Percentiles rank a stretch among this genome's conserved stretches.
Conservation (phyloP, 495 filamentous ascomycete genomes). For the Penicillium robsamsonii region DNA sequence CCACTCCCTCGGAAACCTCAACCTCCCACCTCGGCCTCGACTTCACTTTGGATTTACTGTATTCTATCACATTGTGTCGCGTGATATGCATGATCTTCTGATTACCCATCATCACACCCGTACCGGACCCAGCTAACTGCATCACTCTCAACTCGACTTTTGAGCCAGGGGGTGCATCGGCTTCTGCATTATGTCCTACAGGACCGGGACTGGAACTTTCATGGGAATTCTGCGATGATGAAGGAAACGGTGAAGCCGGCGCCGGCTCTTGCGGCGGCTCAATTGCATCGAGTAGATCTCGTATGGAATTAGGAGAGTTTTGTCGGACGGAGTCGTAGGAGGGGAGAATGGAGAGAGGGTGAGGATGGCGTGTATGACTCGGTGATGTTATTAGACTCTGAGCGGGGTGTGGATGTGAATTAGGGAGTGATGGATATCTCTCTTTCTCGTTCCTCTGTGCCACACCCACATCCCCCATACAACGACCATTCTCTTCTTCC, state of each 20-base stretch:
- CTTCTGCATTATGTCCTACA: neutral
- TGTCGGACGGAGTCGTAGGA: conserved; percentile 21
- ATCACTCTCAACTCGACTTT: conserved; percentile 20
- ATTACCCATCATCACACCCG: conserved; percentile 25
- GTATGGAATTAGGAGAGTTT: conserved; percentile 15
- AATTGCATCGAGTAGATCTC: conserved; percentile 26
- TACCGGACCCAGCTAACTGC: conserved; percentile 14
- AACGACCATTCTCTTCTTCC: too few species aligned
- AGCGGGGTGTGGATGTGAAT: neutral
- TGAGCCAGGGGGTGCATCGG: neutral
- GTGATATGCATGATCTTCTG: conserved; percentile 23
- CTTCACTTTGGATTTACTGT: conserved; percentile 7
- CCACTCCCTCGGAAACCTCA: conserved; percentile 27
- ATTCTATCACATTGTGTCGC: conserved; percentile 18
- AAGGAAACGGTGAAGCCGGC: conserved; percentile 11
- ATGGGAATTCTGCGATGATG: conserved; percentile 7
- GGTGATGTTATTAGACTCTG: neutral
- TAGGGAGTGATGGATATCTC: neutral
- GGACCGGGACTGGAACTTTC: neutral
- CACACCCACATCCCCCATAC: neutral
- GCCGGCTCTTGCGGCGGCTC: conserved; percentile 26
- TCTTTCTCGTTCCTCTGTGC: neutral
- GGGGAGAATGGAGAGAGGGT: neutral
- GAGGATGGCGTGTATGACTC: neutral
- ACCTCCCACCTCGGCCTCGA: conserved; percentile 24